A percentile compares a stretch with the other conserved stretches of the same genome.
These are phyloP conservation scores for Neolecta irregularis DNA, from an alignment of 1,139 yeast genomes.

Conservation along the genomic window DNA sequence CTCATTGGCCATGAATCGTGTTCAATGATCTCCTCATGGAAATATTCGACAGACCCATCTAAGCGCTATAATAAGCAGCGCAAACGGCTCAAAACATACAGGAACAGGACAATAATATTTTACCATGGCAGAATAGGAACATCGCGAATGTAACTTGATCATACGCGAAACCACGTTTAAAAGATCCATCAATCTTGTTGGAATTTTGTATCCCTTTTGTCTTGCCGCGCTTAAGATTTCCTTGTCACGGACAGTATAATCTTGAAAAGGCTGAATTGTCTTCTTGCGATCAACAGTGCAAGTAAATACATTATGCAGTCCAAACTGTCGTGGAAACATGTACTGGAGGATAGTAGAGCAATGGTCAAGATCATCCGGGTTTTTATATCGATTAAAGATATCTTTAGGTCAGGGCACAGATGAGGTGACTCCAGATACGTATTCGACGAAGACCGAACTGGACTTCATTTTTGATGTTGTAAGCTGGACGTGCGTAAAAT, in stretches of 20 bases:
- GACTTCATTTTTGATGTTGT: constrained; percentile 5
- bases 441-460: constrained; percentile 8
- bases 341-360: constrained; percentile 10
- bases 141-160: constrained; percentile 12
- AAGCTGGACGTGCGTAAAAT: constrained; percentile 9
- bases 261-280: constrained; percentile 6
- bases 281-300: constrained; percentile 5
- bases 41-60: too few relatives aligned
- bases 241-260: constrained; percentile 6
- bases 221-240: neutral
- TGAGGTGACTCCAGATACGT: neutral
- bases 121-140: constrained; percentile 17
- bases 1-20: constrained; percentile 34
- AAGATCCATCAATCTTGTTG: constrained; percentile 7
- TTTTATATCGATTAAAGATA: constrained; percentile 5
- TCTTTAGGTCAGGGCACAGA: constrained; percentile 1
- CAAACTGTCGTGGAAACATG: constrained; percentile 15
- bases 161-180: constrained; percentile 9
- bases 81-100: too few relatives aligned
- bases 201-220: constrained; percentile 4
- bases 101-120: constrained; percentile 16
- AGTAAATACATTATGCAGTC: constrained; percentile 12
- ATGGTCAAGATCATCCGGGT: neutral
- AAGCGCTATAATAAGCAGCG: constrained; percentile 7
- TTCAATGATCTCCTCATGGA: constrained; percentile 47